phyloP scores from a whole-genome alignment of 2,329 filamentous ascomycete species.

The Claviceps capensis region DNA sequence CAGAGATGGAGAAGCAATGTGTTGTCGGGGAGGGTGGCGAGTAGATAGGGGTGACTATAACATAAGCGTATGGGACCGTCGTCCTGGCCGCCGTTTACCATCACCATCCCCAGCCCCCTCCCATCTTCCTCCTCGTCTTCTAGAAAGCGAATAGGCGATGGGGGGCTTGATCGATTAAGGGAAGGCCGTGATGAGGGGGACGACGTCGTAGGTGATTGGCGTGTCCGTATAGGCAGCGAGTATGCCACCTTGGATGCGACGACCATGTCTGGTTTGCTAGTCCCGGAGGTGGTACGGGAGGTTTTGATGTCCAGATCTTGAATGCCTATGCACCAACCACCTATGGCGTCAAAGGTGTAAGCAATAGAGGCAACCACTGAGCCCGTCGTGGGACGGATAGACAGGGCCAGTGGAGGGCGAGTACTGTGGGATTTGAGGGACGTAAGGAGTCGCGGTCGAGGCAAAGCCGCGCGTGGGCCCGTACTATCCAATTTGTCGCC shows the following conservation, averaged over 20 bases:
- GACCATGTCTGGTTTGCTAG: conserved; percentile 13
- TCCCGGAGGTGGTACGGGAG: conserved; percentile 10
- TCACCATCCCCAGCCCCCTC: no score
- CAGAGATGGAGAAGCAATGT: conserved; percentile 74
- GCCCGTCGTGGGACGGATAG: conserved; percentile 52
- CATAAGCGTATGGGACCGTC: conserved; percentile 48
- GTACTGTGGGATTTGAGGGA: conserved; percentile 72
- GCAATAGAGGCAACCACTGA: conserved; percentile 71
- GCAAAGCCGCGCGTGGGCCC: conserved; percentile 4
- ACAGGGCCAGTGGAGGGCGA: conserved; percentile 66
- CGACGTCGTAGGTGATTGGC: conserved; percentile 8
- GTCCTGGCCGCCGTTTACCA: conserved; percentile 4
- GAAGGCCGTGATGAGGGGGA: not conserved
- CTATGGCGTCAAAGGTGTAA: conserved; percentile 65
- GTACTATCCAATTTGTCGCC: no score
- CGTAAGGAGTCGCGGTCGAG: conserved; percentile 42
- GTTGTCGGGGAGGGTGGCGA: conserved; percentile 76
- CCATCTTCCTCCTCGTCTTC: no score
- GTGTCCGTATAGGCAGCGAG: conserved; percentile 19
- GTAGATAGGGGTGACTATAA: conserved; percentile 71
- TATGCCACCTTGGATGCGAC: conserved; percentile 23
- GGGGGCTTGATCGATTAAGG: not conserved
- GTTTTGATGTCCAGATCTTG: conserved; percentile 63
- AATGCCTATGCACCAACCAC: conserved; percentile 82
- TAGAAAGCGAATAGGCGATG: not conserved